Evolutionary conservation across 495 filamentous ascomycete species (phyloP).

Genomic region (Hyaloscypha finlandica): DNA sequence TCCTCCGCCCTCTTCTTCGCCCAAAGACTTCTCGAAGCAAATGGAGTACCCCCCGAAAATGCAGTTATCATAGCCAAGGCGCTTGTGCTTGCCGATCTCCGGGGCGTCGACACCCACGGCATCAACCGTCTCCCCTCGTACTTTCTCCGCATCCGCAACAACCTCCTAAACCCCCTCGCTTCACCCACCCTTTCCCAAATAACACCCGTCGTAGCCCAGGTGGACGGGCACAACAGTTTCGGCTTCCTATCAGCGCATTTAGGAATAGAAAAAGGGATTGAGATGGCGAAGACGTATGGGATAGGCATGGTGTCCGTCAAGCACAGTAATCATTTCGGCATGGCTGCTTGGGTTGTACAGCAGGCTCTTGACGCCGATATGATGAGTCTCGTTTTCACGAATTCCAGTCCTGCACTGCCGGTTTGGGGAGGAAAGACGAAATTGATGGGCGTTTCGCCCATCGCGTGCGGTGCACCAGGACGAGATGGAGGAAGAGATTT

Average conservation of each 20-base stretch:
- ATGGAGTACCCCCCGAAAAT: slow-evolving; percentile 56
- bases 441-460: slow-evolving; percentile 74
- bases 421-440: slow-evolving; percentile 69
- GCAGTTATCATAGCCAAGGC: slow-evolving; percentile 61
- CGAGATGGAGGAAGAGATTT: slow-evolving; percentile 50
- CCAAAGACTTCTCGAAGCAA: slow-evolving; percentile 51
- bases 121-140: slow-evolving; percentile 76
- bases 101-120: slow-evolving; percentile 78
- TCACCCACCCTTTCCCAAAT: slow-evolving; percentile 56
- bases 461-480: slow-evolving; percentile 75
- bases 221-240: slow-evolving; percentile 75
- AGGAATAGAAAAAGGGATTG: slow-evolving; percentile 64
- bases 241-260: slow-evolving; percentile 66
- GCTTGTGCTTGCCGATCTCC: slow-evolving; percentile 71
- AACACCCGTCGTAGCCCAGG: slow-evolving; percentile 64
- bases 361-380: slow-evolving; percentile 71
- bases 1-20: slow-evolving; percentile 38
- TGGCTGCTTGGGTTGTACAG: slow-evolving; percentile 76
- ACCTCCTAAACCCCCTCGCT: slow-evolving; percentile 60
- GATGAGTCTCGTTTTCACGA: slow-evolving; percentile 80
- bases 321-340: slow-evolving; percentile 80
- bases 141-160: slow-evolving; percentile 67
- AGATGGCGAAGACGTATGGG: slow-evolving; percentile 64
- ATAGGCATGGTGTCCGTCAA: slow-evolving; percentile 74
- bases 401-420: slow-evolving; percentile 72